These are phyloP conservation scores for Camelina sativa DNA, from an alignment of 345 rosid genomes.

Conservation along the genomic window DNA sequence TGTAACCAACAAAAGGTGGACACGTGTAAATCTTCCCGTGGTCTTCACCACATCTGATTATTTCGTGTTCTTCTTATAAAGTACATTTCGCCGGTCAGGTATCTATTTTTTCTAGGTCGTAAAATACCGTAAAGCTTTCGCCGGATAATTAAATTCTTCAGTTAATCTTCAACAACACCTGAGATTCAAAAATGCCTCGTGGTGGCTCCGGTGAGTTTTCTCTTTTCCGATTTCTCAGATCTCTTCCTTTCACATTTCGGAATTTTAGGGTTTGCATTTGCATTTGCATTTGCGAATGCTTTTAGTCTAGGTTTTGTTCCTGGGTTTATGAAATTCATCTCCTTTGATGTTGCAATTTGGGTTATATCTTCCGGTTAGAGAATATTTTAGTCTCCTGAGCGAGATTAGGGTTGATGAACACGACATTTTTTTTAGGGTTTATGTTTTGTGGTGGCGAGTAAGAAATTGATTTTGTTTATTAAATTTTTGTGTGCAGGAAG, in stretches of 20 bases:
- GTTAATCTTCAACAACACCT: not conserved
- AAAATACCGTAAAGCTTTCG: not conserved
- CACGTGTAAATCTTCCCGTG: constrained; percentile 14
- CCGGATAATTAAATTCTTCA: not conserved
- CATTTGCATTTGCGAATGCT: too few relatives aligned
- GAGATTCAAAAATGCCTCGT: constrained; percentile 32
- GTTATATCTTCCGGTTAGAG: too few relatives aligned
- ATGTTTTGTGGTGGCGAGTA: not conserved
- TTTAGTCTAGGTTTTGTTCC: too few relatives aligned
- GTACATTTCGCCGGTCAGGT: not conserved
- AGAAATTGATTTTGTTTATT: not conserved
- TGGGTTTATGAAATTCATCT: too few relatives aligned
- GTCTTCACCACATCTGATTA: not conserved
- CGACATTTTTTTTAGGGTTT: not conserved
- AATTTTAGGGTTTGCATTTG: not conserved
- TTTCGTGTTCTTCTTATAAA: constrained; percentile 6
- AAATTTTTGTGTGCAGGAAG: constrained; percentile 25
- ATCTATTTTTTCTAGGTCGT: not conserved
- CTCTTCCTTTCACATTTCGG: not conserved
- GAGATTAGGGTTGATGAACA: not conserved
- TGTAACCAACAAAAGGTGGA: not conserved
- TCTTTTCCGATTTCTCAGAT: not conserved
- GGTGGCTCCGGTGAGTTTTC: constrained; percentile 33
- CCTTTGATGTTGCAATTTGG: too few relatives aligned
- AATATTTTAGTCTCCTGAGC: not conserved